Percentiles rank a stretch among this genome's conserved stretches.
Conservation (phyloP, 2,329 filamentous ascomycete species). For the Hypoxylon sp. region DNA sequence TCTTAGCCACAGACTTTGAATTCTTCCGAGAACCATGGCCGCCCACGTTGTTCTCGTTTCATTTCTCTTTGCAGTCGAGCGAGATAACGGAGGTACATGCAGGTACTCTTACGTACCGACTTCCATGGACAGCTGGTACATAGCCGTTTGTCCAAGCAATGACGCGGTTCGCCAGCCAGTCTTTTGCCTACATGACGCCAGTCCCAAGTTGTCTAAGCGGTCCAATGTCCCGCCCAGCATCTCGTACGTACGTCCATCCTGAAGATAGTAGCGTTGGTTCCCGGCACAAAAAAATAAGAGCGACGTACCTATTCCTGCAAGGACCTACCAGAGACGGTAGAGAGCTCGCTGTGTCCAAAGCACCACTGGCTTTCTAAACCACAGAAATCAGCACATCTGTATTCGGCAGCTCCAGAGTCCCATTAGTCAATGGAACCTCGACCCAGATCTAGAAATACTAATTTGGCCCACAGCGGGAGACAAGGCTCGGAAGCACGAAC, state of each 20-base stretch:
- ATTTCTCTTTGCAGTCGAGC: constrained; percentile 39
- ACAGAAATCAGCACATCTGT: constrained; percentile 41
- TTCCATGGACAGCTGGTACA: constrained; percentile 33
- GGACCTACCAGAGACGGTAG: constrained; percentile 40
- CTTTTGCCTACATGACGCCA: constrained; percentile 41
- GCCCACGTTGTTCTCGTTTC: constrained; percentile 41
- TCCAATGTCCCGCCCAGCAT: constrained; percentile 31
- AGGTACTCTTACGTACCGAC: constrained; percentile 42
- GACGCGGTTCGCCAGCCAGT: constrained; percentile 39
- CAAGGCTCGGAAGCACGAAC: constrained; percentile 58
- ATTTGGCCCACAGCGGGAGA: constrained; percentile 58
- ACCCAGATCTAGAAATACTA: constrained; percentile 55
- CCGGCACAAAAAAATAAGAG: constrained; percentile 25
- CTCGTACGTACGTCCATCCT: constrained; percentile 26
- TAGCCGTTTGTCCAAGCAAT: constrained; percentile 30
- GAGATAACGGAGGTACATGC: constrained; percentile 45
- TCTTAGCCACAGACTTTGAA: constrained; percentile 45
- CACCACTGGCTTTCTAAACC: constrained; percentile 21
- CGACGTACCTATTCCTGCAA: constrained; percentile 29
- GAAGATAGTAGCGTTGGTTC: constrained; percentile 38
- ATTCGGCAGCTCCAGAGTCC: constrained; percentile 52
- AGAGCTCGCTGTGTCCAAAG: constrained; percentile 28
- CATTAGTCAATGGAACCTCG: constrained; percentile 54
- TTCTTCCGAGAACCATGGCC: constrained; percentile 43
- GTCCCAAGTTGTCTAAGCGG: constrained; percentile 42